Conservation (phyloP, 2,329 filamentous ascomycete species). For the Arthrobotrys pseudoclavata region DNA sequence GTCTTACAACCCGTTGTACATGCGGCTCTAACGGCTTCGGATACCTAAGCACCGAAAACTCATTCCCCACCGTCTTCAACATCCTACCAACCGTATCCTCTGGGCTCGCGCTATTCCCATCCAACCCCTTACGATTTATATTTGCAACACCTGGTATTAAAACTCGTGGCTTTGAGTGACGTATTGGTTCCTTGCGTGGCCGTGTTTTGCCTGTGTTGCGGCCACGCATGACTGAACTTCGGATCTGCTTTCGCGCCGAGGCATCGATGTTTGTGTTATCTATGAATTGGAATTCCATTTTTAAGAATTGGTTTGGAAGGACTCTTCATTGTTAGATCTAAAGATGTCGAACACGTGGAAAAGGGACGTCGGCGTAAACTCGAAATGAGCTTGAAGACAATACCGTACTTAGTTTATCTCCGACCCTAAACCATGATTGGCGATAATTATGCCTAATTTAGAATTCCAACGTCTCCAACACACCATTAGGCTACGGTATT, state of each 20-base stretch:
- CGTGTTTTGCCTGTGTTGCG: conserved; percentile 51
- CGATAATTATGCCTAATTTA: neutral
- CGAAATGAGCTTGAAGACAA: neutral
- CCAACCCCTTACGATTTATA: neutral
- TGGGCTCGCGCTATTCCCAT: neutral
- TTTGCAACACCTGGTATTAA: conserved; percentile 34
- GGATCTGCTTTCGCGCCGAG: conserved; percentile 47
- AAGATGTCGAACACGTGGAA: too few species aligned
- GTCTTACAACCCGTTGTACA: conserved; percentile 26
- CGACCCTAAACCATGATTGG: neutral
- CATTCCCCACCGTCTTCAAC: conserved; percentile 28
- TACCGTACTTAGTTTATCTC: neutral
- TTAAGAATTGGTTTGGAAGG: neutral
- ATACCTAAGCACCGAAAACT: conserved; percentile 20
- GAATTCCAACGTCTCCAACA: conserved; percentile 9
- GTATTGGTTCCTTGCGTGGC: neutral
- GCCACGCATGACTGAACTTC: conserved; percentile 53
- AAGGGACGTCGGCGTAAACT: too few species aligned
- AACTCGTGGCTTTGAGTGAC: conserved; percentile 20
- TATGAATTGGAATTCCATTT: conserved; percentile 57
- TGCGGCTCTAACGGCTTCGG: conserved; percentile 28
- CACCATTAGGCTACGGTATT: too few species aligned
- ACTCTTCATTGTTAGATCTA: neutral
- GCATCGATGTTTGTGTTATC: conserved; percentile 49
- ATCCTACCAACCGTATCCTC: conserved; percentile 6